Evolutionary conservation across 192 early-diverging fungal genomes (phyloP).

Genomic region (Umbelopsis ramanniana): DNA sequence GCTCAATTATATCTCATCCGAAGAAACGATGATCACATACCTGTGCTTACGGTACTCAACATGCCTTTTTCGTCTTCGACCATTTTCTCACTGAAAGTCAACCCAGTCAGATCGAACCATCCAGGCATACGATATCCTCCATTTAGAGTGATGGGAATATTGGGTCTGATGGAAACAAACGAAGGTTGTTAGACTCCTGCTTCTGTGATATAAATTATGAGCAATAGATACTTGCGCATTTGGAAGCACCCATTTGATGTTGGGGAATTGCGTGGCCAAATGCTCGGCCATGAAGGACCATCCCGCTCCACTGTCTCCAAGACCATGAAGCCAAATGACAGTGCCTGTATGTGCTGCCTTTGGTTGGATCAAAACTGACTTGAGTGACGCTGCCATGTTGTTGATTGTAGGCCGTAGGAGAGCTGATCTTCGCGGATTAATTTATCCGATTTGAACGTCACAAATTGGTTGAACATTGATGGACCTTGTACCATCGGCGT

Average conservation of each 20-base stretch:
- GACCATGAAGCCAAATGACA: conserved; percentile 59
- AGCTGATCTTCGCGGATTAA: not conserved
- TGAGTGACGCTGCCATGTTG: conserved; percentile 31
- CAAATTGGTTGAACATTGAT: too few relatives aligned
- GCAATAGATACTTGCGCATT: conserved; percentile 63
- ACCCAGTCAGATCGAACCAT: conserved; percentile 85
- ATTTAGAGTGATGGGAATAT: conserved; percentile 76
- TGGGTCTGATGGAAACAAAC: conserved; percentile 42
- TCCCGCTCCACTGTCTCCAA: conserved; percentile 65
- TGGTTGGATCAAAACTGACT: conserved; percentile 45
- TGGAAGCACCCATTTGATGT: conserved; percentile 92
- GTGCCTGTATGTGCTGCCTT: conserved; percentile 56
- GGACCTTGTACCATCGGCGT: too few relatives aligned
- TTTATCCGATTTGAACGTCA: too few relatives aligned
- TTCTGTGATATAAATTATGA: not conserved
- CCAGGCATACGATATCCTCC: conserved; percentile 81
- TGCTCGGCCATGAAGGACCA: conserved; percentile 61
- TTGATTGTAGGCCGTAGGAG: not conserved
- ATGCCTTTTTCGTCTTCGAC: conserved; percentile 77
- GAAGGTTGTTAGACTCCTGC: not conserved
- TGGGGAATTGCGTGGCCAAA: conserved; percentile 63
- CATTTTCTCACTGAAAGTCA: conserved; percentile 47
- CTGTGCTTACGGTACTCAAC: conserved; percentile 56
- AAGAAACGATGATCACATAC: conserved; percentile 18
- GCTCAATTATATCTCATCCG: too few relatives aligned